Evolutionary conservation across 2,329 filamentous ascomycete genomes (phyloP).

Genomic region (Acrodontium crateriforme): DNA sequence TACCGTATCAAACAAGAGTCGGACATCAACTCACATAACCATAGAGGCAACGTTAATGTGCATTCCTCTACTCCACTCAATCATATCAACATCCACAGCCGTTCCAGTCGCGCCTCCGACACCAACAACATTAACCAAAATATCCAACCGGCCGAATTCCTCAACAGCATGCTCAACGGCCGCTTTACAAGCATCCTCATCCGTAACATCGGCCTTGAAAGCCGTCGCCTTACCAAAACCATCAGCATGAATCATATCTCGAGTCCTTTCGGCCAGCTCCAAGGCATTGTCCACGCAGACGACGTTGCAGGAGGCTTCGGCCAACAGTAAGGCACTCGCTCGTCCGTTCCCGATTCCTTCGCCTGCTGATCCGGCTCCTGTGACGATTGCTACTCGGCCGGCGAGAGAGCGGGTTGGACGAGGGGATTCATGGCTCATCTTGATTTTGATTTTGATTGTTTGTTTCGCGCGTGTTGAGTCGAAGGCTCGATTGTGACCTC

Average conservation of each 20-base stretch:
- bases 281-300: slow-evolving; percentile 44
- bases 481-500: no score
- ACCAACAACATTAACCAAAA: slow-evolving; percentile 53
- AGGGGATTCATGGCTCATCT: slow-evolving; percentile 14
- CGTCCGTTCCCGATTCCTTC: slow-evolving; percentile 48
- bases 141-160: slow-evolving; percentile 44
- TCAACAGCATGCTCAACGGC: slow-evolving; percentile 29
- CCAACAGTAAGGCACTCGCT: slow-evolving; percentile 44
- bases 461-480: no score
- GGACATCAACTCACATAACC: no score
- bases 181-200: slow-evolving; percentile 36
- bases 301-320: slow-evolving; percentile 43
- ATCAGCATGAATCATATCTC: slow-evolving; percentile 35
- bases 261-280: slow-evolving; percentile 39
- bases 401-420: slow-evolving; percentile 28
- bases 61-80: slow-evolving; percentile 41
- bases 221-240: slow-evolving; percentile 29
- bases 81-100: slow-evolving; percentile 47
- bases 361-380: slow-evolving; percentile 43
- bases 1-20: no score
- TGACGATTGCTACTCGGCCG: slow-evolving; percentile 40
- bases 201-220: slow-evolving; percentile 41
- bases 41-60: slow-evolving; percentile 52
- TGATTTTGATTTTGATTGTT: slow-evolving; percentile 3
- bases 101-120: slow-evolving; percentile 45